Evolutionary conservation across 352 stramenopile genomes (phyloP).

Genomic region (Phytophthora pisi): DNA sequence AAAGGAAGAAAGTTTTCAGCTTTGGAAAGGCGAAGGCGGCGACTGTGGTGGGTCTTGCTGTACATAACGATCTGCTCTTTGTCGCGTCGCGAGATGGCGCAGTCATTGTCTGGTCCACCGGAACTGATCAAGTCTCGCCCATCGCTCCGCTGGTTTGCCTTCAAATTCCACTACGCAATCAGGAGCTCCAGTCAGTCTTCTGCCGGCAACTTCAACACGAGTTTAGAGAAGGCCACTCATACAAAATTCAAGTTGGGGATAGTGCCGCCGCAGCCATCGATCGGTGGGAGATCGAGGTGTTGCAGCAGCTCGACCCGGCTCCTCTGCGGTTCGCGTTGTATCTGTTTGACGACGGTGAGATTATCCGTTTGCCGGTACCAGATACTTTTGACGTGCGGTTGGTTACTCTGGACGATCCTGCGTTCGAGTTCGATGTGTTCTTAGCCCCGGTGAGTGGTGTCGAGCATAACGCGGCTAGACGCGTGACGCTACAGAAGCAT

Average conservation of each 20-base stretch:
- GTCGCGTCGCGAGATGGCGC: constrained; percentile 20
- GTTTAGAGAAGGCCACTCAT: not conserved
- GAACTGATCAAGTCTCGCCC: not conserved
- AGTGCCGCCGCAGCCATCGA: constrained; percentile 6
- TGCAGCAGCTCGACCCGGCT: constrained; percentile 3
- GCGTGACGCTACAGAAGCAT: constrained; percentile 21
- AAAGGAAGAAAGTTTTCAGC: constrained; percentile 6
- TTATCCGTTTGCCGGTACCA: constrained; percentile 21
- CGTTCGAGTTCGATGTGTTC: constrained; percentile 20
- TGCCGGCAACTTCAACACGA: constrained; percentile 12
- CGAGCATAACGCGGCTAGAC: constrained; percentile 14
- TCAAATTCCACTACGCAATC: constrained; percentile 12
- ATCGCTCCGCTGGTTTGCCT: constrained; percentile 16
- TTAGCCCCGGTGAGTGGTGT: constrained; percentile 7
- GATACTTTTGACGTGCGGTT: constrained; percentile 18
- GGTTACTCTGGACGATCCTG: constrained; percentile 18
- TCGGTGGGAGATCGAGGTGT: constrained; percentile 15
- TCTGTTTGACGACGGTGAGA: constrained; percentile 37
- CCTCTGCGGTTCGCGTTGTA: constrained; percentile 29
- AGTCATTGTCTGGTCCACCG: constrained; percentile 22
- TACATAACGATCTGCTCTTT: constrained; percentile 11
- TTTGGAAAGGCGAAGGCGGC: constrained; percentile 16
- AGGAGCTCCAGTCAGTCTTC: constrained; percentile 18
- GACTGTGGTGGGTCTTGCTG: constrained; percentile 8
- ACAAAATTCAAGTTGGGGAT: constrained; percentile 10